These are phyloP conservation scores for Coemansia sp. DNA, from an alignment of 192 early-diverging fungal species.

Conservation along the genomic window DNA sequence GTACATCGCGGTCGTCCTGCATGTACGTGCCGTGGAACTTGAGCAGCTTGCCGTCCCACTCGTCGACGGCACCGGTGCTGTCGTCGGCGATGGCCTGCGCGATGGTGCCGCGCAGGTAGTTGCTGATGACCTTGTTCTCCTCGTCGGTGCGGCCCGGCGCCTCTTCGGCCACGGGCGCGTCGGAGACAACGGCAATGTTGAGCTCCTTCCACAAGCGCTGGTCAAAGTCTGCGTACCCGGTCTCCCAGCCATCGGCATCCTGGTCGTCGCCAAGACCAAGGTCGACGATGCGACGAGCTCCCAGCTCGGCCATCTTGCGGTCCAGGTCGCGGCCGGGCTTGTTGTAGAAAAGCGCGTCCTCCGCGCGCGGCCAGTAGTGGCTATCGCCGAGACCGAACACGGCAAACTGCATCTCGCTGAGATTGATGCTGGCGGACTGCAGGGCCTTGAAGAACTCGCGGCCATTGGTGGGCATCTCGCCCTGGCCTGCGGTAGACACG, in stretches of 20 bases:
- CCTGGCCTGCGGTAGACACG: conserved; percentile 89
- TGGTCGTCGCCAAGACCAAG: conserved; percentile 89
- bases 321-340: conserved; percentile 87
- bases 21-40: conserved; percentile 98
- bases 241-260: conserved; percentile 87
- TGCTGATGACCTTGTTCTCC: conserved; percentile 87
- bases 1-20: conserved; percentile 95
- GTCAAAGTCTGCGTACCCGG: conserved; percentile 76
- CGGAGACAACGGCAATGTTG: conserved; percentile 68
- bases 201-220: conserved; percentile 81
- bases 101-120: conserved; percentile 92
- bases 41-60: conserved; percentile 87
- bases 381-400: conserved; percentile 92
- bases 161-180: conserved; percentile 62
- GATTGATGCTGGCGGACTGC: conserved; percentile 55
- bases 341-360: conserved; percentile 88
- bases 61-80: conserved; percentile 78
- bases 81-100: conserved; percentile 76
- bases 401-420: conserved; percentile 67
- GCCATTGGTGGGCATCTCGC: conserved; percentile 90
- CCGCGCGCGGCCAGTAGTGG: conserved; percentile 93
- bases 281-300: conserved; percentile 61
- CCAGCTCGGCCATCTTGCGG: conserved; percentile 71
- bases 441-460: conserved; percentile 87
- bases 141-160: conserved; percentile 75